These are phyloP conservation scores for Cryptococcus maquisensis DNA, from an alignment of 1,284 basidiomycete genomes.

Conservation along the genomic window DNA sequence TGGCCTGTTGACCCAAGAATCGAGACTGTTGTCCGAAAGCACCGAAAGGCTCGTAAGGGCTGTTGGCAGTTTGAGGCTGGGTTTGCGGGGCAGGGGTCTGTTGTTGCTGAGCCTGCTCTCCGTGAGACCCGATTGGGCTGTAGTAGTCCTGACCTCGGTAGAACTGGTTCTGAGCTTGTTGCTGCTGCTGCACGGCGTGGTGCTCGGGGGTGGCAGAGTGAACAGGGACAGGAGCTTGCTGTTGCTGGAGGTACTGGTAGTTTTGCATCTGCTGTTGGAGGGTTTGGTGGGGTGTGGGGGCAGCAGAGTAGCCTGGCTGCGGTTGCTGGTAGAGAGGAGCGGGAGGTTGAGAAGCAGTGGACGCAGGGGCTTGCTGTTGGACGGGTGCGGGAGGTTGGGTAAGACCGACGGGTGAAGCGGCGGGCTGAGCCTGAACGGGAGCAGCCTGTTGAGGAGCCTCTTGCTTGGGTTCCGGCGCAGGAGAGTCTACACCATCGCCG, in stretches of 20 bases:
- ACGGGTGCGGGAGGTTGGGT: conserved; percentile 17
- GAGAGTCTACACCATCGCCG: conserved; percentile 45
- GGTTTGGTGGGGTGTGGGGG: conserved; percentile 29
- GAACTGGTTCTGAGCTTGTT: conserved; percentile 27
- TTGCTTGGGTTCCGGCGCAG: conserved; percentile 19
- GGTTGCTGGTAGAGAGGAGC: conserved; percentile 13
- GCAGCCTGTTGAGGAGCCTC: conserved; percentile 21
- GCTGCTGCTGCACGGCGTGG: conserved; percentile 12
- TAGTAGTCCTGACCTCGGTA: conserved; percentile 38
- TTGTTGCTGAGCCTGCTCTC: conserved; percentile 19
- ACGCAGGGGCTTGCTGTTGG: conserved; percentile 13
- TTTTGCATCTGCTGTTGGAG: conserved; percentile 42
- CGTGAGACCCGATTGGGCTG: conserved; percentile 25
- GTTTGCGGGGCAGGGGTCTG: conserved; percentile 23
- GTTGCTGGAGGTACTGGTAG: conserved; percentile 32
- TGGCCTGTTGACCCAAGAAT: conserved; percentile 22
- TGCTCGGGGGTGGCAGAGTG: conserved; percentile 21
- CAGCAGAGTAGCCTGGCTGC: conserved; percentile 22
- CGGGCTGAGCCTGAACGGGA: conserved; percentile 13
- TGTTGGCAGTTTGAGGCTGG: conserved; percentile 22
- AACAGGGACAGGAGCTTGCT: conserved; percentile 18
- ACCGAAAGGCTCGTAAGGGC: conserved; percentile 20
- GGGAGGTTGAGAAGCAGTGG: conserved; percentile 9
- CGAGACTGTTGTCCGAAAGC: conserved; percentile 20
- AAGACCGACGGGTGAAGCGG: conserved; percentile 10